A percentile compares a stretch with the other conserved stretches of the same genome.
Conservation (phyloP, 2,329 filamentous ascomycete genomes). For the Lasiodiplodia theobromae region DNA sequence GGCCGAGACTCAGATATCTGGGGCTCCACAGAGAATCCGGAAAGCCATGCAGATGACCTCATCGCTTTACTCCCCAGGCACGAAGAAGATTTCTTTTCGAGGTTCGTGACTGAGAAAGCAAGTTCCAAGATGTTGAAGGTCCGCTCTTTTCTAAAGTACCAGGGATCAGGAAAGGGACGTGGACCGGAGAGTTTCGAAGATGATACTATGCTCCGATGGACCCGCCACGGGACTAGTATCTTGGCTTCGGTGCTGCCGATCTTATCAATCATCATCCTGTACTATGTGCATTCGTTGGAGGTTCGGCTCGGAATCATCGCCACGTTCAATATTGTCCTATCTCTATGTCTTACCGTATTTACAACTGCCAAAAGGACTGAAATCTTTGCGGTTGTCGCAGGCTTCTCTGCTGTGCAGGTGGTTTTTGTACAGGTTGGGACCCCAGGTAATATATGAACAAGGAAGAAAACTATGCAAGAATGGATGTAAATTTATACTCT, state of each 20-base stretch:
- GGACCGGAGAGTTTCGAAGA: neutral
- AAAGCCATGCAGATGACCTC: neutral
- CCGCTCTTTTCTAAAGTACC: neutral
- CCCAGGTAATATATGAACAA: too few relatives aligned
- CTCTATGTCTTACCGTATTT: conserved; percentile 3
- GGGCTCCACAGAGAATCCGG: neutral
- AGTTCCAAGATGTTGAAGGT: neutral
- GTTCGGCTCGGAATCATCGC: conserved; percentile 2
- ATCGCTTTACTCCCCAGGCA: neutral
- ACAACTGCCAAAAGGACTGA: conserved; percentile 8
- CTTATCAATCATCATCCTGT: conserved; percentile 1
- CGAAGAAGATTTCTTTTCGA: neutral
- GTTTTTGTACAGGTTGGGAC: conserved; percentile 13
- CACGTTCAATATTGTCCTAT: neutral
- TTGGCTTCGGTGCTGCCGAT: conserved; percentile 21
- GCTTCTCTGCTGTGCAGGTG: conserved; percentile 21
- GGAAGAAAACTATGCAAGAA: too few relatives aligned
- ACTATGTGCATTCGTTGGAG: conserved; percentile 11
- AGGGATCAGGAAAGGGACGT: too few relatives aligned
- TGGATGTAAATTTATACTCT: too few relatives aligned
- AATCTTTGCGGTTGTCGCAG: conserved; percentile 1
- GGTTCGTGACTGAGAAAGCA: neutral
- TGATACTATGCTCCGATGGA: neutral
- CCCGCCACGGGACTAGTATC: neutral
- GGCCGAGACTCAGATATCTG: conserved; percentile 2